Evolutionary conservation across 257 asterid species (phyloP).

Genomic region (Thymus quinquecostatus): DNA sequence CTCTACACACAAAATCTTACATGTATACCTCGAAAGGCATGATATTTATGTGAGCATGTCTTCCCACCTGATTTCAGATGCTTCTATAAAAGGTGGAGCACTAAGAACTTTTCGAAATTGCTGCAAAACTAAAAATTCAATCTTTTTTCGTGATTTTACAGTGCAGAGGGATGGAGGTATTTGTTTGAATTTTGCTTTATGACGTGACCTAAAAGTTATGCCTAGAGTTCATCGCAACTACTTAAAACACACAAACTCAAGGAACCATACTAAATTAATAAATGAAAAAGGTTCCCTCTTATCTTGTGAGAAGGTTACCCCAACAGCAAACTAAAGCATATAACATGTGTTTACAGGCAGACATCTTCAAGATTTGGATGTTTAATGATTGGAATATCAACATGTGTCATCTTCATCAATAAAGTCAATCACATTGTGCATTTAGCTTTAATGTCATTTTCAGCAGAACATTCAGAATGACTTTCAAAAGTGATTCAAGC

Average conservation of each 20-base stretch:
- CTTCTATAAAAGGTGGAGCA: background rate
- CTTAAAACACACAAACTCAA: background rate
- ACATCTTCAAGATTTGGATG: background rate
- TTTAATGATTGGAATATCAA: background rate
- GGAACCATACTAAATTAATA: background rate
- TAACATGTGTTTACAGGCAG: too few species aligned
- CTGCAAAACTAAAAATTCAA: background rate
- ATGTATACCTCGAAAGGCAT: background rate
- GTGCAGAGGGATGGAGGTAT: background rate
- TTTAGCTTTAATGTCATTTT: background rate
- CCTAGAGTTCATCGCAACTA: constrained; percentile 8
- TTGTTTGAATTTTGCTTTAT: background rate
- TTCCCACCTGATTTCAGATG: background rate
- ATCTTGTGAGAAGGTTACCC: background rate
- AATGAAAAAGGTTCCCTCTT: background rate
- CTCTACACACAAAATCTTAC: background rate
- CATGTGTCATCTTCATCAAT: constrained; percentile 6
- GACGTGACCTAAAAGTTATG: background rate
- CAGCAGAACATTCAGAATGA: background rate
- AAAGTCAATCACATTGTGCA: background rate
- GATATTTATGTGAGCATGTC: background rate
- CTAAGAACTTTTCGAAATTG: constrained; percentile 9
- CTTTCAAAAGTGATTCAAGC: background rate
- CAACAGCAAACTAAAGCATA: background rate
- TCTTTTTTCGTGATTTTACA: background rate